Evolutionary conservation across 805 yeast species (phyloP).

Genomic region (Candida endomychidarum): DNA sequence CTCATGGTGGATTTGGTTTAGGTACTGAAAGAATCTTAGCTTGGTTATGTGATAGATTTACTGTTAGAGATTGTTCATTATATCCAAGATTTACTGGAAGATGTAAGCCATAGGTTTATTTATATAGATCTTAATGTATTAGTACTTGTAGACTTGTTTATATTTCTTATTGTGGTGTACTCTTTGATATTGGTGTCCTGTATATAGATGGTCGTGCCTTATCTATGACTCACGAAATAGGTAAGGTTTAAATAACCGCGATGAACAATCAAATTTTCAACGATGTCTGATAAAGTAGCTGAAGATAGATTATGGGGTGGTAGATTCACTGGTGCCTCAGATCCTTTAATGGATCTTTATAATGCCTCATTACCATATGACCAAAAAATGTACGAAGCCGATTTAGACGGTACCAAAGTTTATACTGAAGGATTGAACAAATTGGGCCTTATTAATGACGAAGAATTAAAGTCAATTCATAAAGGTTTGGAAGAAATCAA

Average conservation of each 20-base stretch:
- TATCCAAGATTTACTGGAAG: constrained; percentile 98
- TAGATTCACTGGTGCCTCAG: constrained; percentile 94
- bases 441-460: constrained; percentile 67
- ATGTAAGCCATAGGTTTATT: constrained; percentile 73
- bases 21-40: constrained; percentile 98
- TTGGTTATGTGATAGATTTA: constrained; percentile 96
- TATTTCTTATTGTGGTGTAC: too few relatives aligned
- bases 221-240: constrained; percentile 5
- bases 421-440: constrained; percentile 86
- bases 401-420: constrained; percentile 89
- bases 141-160: neutral
- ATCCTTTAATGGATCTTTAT: constrained; percentile 95
- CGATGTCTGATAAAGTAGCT: constrained; percentile 42
- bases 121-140: neutral
- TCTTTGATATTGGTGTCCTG: too few relatives aligned
- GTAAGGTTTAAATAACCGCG: constrained; percentile 13
- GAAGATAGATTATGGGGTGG: constrained; percentile 96
- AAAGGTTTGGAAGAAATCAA: constrained; percentile 71
- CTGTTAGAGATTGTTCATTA: constrained; percentile 96
- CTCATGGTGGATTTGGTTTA: constrained; percentile 98
- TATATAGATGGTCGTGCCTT: constrained; percentile 18
- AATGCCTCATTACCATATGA: constrained; percentile 97
- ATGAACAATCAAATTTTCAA: constrained; percentile 12
- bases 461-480: constrained; percentile 81
- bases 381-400: constrained; percentile 91